These are phyloP conservation scores for Cinnamomum micranthum DNA, from an alignment of 164 flowering plant species.

Conservation along the genomic window DNA sequence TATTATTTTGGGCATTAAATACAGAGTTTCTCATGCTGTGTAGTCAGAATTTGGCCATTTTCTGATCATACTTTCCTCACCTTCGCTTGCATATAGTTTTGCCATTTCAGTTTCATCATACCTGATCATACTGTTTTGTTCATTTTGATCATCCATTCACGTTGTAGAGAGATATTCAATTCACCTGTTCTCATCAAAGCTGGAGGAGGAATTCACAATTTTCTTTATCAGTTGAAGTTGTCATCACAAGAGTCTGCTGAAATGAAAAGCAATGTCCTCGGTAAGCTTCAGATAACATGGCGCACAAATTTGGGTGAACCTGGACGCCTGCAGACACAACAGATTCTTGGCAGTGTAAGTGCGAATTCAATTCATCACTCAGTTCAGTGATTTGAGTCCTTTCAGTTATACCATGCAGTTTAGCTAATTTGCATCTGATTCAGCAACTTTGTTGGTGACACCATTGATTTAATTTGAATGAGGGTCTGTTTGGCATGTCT, in stretches of 20 bases:
- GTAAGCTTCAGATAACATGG: conserved; percentile 98
- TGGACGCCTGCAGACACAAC: conserved; percentile 97
- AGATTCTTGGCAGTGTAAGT: conserved; percentile 89
- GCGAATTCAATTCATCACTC: not conserved
- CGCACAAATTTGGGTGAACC: conserved; percentile 99
- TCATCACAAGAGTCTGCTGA: conserved; percentile 48
- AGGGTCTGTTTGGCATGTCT: not conserved
- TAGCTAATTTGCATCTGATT: not conserved
- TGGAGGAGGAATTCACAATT: conserved; percentile 88
- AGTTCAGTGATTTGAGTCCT: not conserved
- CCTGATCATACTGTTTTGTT: conserved; percentile 10
- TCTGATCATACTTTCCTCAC: conserved; percentile 1
- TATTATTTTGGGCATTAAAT: conserved; percentile 1
- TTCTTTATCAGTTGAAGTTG: conserved; percentile 70
- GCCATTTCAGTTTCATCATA: conserved; percentile 1
- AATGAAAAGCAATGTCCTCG: conserved; percentile 75
- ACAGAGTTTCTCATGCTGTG: not conserved
- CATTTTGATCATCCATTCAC: conserved; percentile 11
- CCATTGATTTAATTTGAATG: not conserved
- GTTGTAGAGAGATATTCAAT: conserved; percentile 63
- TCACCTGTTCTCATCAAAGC: conserved; percentile 75
- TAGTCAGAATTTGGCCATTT: not conserved
- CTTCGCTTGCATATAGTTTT: not conserved
- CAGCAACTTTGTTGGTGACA: not conserved
- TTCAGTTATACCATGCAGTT: not conserved